These are phyloP conservation scores for Coemansia sp. DNA, from an alignment of 192 early-diverging fungal genomes.

Conservation along the genomic window DNA sequence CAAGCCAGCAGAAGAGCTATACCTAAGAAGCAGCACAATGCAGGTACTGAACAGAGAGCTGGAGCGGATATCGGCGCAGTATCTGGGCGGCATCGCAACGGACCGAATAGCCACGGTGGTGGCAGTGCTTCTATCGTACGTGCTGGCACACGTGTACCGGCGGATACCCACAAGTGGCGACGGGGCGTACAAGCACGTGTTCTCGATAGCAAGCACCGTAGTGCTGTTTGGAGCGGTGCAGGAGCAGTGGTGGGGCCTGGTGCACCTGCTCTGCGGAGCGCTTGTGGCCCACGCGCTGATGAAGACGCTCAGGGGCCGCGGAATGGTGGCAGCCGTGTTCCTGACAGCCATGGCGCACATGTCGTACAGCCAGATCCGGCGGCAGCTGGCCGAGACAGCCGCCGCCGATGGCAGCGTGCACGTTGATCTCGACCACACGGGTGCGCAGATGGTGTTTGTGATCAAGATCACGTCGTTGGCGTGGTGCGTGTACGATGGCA, in stretches of 20 bases:
- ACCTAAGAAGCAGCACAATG: constrained; percentile 14
- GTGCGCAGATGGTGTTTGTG: constrained; percentile 93
- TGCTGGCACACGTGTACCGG: constrained; percentile 58
- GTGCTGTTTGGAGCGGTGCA: constrained; percentile 60
- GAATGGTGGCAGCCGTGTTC: constrained; percentile 63
- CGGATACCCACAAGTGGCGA: constrained; percentile 54
- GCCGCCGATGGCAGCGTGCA: constrained; percentile 19
- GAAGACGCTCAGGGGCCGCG: constrained; percentile 37
- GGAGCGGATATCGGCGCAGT: constrained; percentile 26
- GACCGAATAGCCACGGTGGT: constrained; percentile 64
- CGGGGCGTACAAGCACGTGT: constrained; percentile 56
- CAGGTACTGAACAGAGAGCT: constrained; percentile 26
- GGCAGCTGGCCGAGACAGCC: constrained; percentile 34
- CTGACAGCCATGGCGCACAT: constrained; percentile 66
- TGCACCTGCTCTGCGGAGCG: constrained; percentile 55
- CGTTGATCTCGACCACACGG: constrained; percentile 78
- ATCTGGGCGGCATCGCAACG: constrained; percentile 54
- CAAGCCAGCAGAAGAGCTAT: background rate
- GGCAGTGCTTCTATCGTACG: constrained; percentile 60
- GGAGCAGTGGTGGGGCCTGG: constrained; percentile 60
- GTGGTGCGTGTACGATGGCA: constrained; percentile 81
- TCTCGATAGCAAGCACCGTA: constrained; percentile 58
- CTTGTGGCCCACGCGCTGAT: constrained; percentile 60
- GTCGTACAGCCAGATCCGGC: constrained; percentile 56
- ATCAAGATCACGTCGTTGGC: constrained; percentile 90